These are phyloP conservation scores for Grosmannia huntii DNA, from an alignment of 2,329 filamentous ascomycete genomes.

Conservation along the genomic window DNA sequence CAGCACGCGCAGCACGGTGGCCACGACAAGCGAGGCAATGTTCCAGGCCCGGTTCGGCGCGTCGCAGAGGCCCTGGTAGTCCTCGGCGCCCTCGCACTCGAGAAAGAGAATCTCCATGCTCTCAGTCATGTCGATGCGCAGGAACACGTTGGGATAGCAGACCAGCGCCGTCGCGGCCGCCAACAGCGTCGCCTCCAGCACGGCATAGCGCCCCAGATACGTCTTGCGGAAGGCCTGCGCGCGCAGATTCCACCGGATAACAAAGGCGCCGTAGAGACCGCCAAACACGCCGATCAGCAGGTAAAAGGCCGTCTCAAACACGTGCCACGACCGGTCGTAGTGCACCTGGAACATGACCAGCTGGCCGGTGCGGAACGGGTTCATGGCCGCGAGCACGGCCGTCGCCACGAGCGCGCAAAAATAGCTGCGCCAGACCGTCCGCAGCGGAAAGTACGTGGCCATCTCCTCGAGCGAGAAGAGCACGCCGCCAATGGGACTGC, in stretches of 20 bases:
- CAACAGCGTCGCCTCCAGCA: conserved; percentile 75
- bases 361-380: conserved; percentile 92
- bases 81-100: conserved; percentile 80
- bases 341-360: conserved; percentile 98
- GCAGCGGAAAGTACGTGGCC: conserved; percentile 90
- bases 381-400: conserved; percentile 86
- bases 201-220: conserved; percentile 70
- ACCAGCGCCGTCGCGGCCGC: conserved; percentile 75
- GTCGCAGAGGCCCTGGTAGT: conserved; percentile 85
- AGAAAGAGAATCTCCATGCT: conserved; percentile 97
- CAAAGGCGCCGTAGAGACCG: conserved; percentile 87
- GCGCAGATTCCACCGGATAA: conserved; percentile 94
- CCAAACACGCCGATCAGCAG: conserved; percentile 85
- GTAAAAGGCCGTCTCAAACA: conserved; percentile 91
- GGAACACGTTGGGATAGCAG: conserved; percentile 93
- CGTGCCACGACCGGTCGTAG: conserved; percentile 95
- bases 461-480: conserved; percentile 97
- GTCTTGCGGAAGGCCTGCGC: conserved; percentile 89
- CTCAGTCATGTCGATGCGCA: conserved; percentile 97
- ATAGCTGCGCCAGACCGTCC: conserved; percentile 96
- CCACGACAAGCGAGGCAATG: conserved; percentile 62
- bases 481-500: conserved; percentile 92
- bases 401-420: conserved; percentile 95
- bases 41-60: conserved; percentile 61
- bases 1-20: conserved; percentile 68